These are phyloP conservation scores for Mycena pura DNA, from an alignment of 768 basidiomycete species.

Conservation along the genomic window DNA sequence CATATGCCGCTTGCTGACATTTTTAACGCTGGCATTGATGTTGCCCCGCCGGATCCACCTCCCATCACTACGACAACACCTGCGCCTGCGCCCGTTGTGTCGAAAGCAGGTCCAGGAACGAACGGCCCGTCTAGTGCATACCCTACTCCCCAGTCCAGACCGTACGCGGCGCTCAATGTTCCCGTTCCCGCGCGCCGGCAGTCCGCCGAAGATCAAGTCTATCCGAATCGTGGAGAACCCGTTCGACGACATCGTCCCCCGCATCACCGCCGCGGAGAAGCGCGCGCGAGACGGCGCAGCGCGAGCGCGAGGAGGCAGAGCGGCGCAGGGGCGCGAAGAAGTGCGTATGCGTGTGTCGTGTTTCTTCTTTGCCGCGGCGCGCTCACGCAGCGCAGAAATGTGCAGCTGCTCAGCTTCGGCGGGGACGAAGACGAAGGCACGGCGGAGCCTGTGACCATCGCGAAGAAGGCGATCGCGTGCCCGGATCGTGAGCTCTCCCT, in stretches of 20 bases:
- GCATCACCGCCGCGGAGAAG: conserved; percentile 94
- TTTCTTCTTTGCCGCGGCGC: no score
- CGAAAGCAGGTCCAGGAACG: no score
- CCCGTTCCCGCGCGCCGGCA: no score
- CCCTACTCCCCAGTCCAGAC: no score
- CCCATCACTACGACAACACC: no score
- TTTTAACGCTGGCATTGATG: no score
- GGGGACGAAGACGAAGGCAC: conserved; percentile 73
- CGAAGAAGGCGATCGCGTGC: conserved; percentile 84
- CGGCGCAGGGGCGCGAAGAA: conserved; percentile 85
- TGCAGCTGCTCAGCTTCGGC: conserved; percentile 88
- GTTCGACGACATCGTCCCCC: conserved; percentile 92
- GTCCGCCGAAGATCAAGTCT: conserved; percentile 90
- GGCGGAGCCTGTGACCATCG: conserved; percentile 57
- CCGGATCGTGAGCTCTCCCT: conserved; percentile 90
- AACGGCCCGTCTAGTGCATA: no score
- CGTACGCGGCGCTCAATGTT: no score
- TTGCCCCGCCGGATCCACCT: no score
- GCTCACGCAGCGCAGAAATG: conserved; percentile 67
- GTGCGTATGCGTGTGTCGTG: conserved; percentile 48
- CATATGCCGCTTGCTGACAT: no score
- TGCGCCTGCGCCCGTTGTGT: no score
- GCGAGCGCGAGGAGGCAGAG: conserved; percentile 78
- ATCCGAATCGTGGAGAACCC: conserved; percentile 92
- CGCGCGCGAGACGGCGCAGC: conserved; percentile 75